Percentiles rank a stretch among this genome's conserved stretches.
Evolutionary conservation across 2,329 filamentous ascomycete species (phyloP).

Genomic region (Teratosphaeria pseudoeucalypti): DNA sequence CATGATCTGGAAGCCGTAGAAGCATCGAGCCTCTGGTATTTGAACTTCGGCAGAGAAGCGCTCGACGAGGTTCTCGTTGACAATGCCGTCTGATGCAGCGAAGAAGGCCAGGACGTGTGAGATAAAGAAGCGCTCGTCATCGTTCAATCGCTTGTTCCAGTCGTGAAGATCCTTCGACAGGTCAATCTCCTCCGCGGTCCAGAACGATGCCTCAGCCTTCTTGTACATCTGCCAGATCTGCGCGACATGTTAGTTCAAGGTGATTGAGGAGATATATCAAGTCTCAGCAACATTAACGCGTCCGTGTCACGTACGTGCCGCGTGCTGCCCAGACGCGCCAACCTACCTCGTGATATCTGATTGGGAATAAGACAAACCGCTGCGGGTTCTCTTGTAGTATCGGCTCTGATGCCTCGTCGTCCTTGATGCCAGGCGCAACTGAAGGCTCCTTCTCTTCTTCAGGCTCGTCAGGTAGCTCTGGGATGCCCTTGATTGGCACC

Average conservation of each 20-base stretch:
- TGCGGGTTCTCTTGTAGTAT: conserved; percentile 90
- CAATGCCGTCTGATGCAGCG: conserved; percentile 94
- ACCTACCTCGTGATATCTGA: conserved; percentile 98
- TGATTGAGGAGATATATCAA: conserved; percentile 1
- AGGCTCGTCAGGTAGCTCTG: conserved; percentile 30
- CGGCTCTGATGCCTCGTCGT: conserved; percentile 73
- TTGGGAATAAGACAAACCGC: conserved; percentile 94
- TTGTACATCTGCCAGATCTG: conserved; percentile 99
- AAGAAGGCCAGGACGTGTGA: conserved; percentile 99
- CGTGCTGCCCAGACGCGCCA: not conserved
- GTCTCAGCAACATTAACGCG: conserved; percentile 16
- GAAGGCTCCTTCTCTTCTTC: conserved; percentile 26
- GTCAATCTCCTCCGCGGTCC: conserved; percentile 99
- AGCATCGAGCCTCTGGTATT: conserved; percentile 95
- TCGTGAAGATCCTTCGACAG: conserved; percentile 97
- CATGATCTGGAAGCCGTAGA: conserved; percentile 99
- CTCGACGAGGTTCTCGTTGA: conserved; percentile 98
- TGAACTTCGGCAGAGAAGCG: conserved; percentile 96
- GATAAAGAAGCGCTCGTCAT: conserved; percentile 96
- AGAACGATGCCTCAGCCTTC: conserved; percentile 98
- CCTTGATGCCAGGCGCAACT: conserved; percentile 43
- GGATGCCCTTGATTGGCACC: conserved; percentile 43
- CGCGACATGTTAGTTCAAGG: conserved; percentile 16
- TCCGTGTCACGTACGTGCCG: conserved; percentile 5
- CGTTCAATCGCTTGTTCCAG: conserved; percentile 95